Percentiles rank a stretch among this genome's conserved stretches.
These are phyloP conservation scores for Suaeda aralocaspica DNA, from an alignment of 148 eudicot genomes.

Conservation along the genomic window DNA sequence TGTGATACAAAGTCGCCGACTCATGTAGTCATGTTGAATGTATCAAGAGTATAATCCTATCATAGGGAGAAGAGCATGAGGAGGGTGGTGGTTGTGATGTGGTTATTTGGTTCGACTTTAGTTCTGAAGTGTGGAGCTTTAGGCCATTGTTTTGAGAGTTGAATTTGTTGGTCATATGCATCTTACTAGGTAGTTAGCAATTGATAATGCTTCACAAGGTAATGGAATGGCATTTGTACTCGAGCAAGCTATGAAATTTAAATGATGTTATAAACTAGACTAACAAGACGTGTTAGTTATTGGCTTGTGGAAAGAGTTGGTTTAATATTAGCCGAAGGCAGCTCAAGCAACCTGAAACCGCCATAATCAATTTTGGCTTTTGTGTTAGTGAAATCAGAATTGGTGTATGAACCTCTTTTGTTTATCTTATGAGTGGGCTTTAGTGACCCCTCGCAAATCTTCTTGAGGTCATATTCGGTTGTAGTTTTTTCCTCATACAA, in stretches of 20 bases:
- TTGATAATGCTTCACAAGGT: too few species aligned
- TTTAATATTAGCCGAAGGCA: neutral
- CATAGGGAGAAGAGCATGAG: too few species aligned
- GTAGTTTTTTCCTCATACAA: neutral
- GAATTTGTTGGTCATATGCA: neutral
- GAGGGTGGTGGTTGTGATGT: neutral
- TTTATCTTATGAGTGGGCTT: neutral
- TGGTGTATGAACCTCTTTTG: neutral
- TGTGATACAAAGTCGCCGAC: neutral
- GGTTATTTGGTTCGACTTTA: neutral
- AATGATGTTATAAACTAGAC: too few species aligned
- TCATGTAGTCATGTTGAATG: neutral
- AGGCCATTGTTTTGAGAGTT: neutral
- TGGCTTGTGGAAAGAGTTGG: too few species aligned
- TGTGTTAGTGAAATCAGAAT: too few species aligned
- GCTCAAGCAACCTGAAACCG: neutral
- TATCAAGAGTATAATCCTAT: too few species aligned
- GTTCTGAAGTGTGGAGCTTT: neutral
- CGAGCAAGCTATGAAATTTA: too few species aligned
- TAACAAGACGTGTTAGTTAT: too few species aligned
- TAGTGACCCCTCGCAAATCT: neutral
- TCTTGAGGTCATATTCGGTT: neutral
- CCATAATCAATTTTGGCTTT: constrained; percentile 3
- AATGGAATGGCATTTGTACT: too few species aligned
- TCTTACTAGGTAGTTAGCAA: neutral